Base-by-base conservation (phyloP, 768 basidiomycete species). In the Suillus placidus region DNA sequence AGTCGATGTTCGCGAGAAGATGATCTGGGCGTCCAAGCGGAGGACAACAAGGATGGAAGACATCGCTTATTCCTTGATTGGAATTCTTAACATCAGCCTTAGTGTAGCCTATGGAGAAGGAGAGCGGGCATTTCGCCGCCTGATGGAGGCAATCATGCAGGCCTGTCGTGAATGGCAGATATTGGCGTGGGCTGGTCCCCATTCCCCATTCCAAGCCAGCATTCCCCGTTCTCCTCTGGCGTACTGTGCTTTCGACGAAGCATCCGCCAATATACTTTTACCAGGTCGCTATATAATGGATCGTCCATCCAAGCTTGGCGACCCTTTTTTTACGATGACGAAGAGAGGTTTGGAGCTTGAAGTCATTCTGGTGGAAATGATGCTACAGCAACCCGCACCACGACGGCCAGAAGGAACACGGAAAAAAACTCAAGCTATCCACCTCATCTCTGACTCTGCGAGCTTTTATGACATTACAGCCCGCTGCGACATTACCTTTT, bases 21-120 rank as follows among this genome's bases (percentile, higher is more conserved):
- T 76, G 66, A 54, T 65, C 8, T 72, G 75, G 75, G 74, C 75
- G 2, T 67, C 73, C 1, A 45, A 51, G 37, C 64, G 75, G 58
- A 61, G 57, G 9, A 76, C 75, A 20, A 75, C 73, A 8, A 71
- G 69, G 32, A 51, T 62, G 10, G 75, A 76, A 64, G 74, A 76
- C 14, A 63, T 66, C 16, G 70, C 75, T 20, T 74, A 74, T 47
- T 73, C 67, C 6, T 66, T 75, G 40, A 30, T 76, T n/a, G 74
- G 73, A 6, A 66, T 75, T 32, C 68, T 75, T 35, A 61, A 75
- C 42, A 66, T 74, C 56, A 68, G 62, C 45, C 67, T 76, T 45
- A 60, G 65, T 12, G 68, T 74, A 9, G 67, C 67, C 12, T 75
- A 76, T 18, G 75, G 74, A 40, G 70, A 73, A 47, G 73, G 75